Evolutionary conservation across 1,284 basidiomycete species (phyloP), one percentile per base, ranked within the genome.

Genomic region (Heliocybe sulcata): DNA sequence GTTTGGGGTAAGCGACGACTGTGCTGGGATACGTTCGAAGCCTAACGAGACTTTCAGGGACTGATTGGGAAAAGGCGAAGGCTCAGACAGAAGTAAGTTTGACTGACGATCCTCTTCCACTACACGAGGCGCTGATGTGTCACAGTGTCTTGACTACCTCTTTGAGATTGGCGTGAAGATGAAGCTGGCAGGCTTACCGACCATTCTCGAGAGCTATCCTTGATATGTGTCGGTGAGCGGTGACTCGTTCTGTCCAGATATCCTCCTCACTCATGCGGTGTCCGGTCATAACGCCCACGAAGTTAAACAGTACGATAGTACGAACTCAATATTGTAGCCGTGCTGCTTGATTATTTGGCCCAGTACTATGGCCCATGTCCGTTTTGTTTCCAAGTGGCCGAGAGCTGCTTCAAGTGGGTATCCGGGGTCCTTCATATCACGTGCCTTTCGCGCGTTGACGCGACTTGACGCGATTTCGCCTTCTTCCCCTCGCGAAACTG

Each of bases 91-190:
- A 92, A 74, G 83, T 81, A 53, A 51, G 67, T 53, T 33, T 20
- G 20, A 3, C 12, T 25, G 35, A 23, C n/a, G 35, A 10, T 2
- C 14, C 38, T 29, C 35, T 47, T 1, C 3, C 9, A n/a, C 38
- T 20, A 27, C 33, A 27, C 26, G n/a, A n/a, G n/a, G n/a, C 14
- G 14, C 52, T 22, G 26, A 38, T 23, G 52, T 19, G 29, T 38
- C 51, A 52, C 54, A 89, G 82, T 94, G 91, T 67, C 76, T 93
- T 38, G 91, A 94, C 67, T 93, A 93, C 67, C 74, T 93, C 11
- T 91, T 93, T 61, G 91, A 94, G 66, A 83, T 93, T 53, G 85
- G 83, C 22, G 87, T 90, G 54, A 90, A 88, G 71, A 89, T 91
- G 87, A 83, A 77, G 62, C 65, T 80, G 45, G 80, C 80, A 0